These are phyloP conservation scores for Spironucleus salmonicida DNA, from an alignment of 208 protist genomes.

Conservation along the genomic window DNA sequence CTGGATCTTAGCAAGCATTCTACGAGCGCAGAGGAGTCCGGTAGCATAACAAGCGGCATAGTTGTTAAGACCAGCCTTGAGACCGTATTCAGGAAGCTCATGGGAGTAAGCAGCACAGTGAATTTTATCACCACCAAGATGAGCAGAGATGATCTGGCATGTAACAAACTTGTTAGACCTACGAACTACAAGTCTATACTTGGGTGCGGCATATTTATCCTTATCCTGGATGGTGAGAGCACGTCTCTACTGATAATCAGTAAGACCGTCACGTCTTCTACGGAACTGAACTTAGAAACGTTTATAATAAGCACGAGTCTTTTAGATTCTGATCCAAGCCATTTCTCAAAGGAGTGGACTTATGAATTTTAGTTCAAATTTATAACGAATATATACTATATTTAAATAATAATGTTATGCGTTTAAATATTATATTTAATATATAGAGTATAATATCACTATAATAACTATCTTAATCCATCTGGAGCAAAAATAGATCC, in stretches of 20 bases:
- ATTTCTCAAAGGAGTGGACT: too few relatives aligned
- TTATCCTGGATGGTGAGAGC: constrained; percentile 88
- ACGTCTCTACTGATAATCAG: constrained; percentile 85
- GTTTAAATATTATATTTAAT: too few relatives aligned
- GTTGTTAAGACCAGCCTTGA: constrained; percentile 87
- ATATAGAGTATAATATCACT: too few relatives aligned
- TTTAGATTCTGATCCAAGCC: constrained; percentile 38
- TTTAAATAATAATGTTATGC: too few relatives aligned
- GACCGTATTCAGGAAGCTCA: constrained; percentile 82
- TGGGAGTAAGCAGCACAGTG: constrained; percentile 78
- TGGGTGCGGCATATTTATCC: constrained; percentile 90
- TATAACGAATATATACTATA: too few relatives aligned
- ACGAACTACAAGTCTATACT: constrained; percentile 70
- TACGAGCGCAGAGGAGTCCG: constrained; percentile 83
- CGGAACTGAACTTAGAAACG: constrained; percentile 91
- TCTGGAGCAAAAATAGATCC: too few relatives aligned
- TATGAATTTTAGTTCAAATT: too few relatives aligned
- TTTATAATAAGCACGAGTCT: constrained; percentile 77
- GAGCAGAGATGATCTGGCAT: constrained; percentile 80
- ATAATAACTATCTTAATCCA: too few relatives aligned
- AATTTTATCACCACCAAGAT: constrained; percentile 76
- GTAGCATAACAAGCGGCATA: constrained; percentile 85
- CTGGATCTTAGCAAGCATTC: constrained; percentile 73
- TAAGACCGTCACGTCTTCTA: constrained; percentile 86
- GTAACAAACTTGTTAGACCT: constrained; percentile 83